Base-by-base conservation (phyloP, 305 asterid species). In the Euphrasia arctica region DNA sequence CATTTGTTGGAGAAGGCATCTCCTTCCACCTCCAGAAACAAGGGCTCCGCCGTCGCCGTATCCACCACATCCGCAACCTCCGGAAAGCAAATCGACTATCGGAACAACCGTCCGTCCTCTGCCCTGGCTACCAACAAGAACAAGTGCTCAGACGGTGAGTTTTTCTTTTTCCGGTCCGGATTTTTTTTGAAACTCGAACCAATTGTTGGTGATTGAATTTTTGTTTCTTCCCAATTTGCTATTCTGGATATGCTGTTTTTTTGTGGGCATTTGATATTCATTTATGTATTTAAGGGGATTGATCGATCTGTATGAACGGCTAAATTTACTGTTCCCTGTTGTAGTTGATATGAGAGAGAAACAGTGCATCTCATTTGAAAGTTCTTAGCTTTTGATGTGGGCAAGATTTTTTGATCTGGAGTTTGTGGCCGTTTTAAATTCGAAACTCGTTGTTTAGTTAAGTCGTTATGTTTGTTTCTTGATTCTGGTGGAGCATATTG, bases 1-100 rank as follows among this genome's bases (percentile, higher is more conserved):
- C 94, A 80, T 70, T 76, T 85, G 80, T 76, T 85, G 80, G 94
- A 88, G 77, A 91, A 86, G 79, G 80, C 95, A 2, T 82, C 95
- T 10, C 90, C 92, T 5, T 88, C 96, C 45, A 81, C 93, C 34
- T 88, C 97, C 39, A 80, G 89, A 45, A 78, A 60, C 78, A 75
- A 78, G 71, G 76, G 63, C 31, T 70, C 72, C 64, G 72, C 79
- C 29, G 55, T 73, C 25, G 76, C 84, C 70, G 72, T 73, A n/a
- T 73, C 85, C n/a, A 74, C 86, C 54, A 74, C 83, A 64, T 78
- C 95, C 63, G 62, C 71, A 47, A 75, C 74, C 69, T 68, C 71
- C 29, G 58, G 58, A 0, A 85, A 81, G 74, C 84, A 82, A 54
- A 61, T 75, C 42, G 97, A 83, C 70, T 80, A 77, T 4, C 83